phyloP scores from a whole-genome alignment of 495 filamentous ascomycete species.

The Tuber brumale region DNA sequence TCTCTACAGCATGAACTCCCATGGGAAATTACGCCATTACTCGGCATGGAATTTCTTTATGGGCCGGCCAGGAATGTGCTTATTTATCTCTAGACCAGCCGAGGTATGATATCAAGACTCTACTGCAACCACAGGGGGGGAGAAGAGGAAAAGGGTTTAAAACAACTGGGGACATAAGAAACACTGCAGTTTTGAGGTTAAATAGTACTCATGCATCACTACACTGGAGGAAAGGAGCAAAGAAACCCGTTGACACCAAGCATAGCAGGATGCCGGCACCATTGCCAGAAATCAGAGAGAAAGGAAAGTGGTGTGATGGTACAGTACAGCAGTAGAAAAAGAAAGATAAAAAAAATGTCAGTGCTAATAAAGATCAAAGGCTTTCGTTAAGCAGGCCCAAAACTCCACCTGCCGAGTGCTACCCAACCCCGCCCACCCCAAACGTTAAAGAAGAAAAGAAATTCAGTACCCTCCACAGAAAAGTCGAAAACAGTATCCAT shows the following conservation, averaged over 20 bases:
- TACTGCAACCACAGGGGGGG: not conserved
- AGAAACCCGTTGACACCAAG: not conserved
- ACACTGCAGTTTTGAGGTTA: not conserved
- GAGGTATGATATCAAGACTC: not conserved
- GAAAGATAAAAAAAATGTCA: conserved; percentile 17
- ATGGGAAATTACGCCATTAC: too few relatives aligned
- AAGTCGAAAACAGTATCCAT: not conserved
- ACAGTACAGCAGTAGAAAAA: not conserved
- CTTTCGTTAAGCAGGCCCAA: conserved; percentile 20
- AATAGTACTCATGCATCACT: not conserved
- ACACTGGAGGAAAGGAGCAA: not conserved
- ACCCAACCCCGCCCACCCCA: conserved; percentile 23
- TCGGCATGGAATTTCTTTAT: too few relatives aligned
- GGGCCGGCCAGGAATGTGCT: not conserved
- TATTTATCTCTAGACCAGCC: not conserved
- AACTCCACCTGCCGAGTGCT: conserved; percentile 29
- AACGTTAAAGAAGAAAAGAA: conserved; percentile 20
- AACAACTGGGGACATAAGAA: not conserved
- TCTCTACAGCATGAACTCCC: too few relatives aligned
- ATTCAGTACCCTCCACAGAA: not conserved
- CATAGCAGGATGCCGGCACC: not conserved
- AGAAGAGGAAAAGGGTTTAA: not conserved
- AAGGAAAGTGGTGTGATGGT: conserved; percentile 10
- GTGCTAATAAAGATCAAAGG: conserved; percentile 13
- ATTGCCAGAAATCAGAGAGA: not conserved